These are phyloP conservation scores for Cyclocybe cylindracea DNA, from an alignment of 768 basidiomycete species.

Conservation along the genomic window DNA sequence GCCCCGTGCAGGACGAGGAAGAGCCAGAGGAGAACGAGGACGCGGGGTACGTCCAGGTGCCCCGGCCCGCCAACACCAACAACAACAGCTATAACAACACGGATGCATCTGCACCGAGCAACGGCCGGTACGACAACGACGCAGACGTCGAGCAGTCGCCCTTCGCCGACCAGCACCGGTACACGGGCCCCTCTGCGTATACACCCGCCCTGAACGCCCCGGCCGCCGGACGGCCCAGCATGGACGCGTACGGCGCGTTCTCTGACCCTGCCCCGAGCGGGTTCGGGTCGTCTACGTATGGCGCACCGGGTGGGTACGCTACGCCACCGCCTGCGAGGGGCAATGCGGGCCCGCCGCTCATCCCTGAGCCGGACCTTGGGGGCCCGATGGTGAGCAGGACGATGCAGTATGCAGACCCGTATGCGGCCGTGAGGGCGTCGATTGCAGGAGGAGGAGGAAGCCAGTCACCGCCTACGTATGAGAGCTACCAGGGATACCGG, in stretches of 20 bases:
- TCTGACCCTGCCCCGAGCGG: conserved; percentile 84
- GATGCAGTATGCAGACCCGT: conserved; percentile 93
- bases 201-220: conserved; percentile 30
- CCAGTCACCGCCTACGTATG: conserved; percentile 49
- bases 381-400: conserved; percentile 75
- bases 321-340: conserved; percentile 25
- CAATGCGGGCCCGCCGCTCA: conserved; percentile 31
- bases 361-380: conserved; percentile 45
- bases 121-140: conserved; percentile 14
- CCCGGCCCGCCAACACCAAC: conserved; percentile 27
- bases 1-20: conserved; percentile 54
- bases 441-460: conserved; percentile 35
- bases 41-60: conserved; percentile 51
- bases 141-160: conserved; percentile 36
- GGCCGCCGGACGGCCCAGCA: conserved; percentile 56
- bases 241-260: conserved; percentile 91
- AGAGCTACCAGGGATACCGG: conserved; percentile 53
- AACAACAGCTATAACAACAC: conserved; percentile 18
- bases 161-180: conserved; percentile 56
- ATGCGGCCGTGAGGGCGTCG: conserved; percentile 75
- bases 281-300: conserved; percentile 48
- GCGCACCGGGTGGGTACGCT: conserved; percentile 5
- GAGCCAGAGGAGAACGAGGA: conserved; percentile 59
- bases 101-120: too few species aligned
- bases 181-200: conserved; percentile 29